phyloP scores from a whole-genome alignment of 2,329 filamentous ascomycete species.

The Colletotrichum sp. region DNA sequence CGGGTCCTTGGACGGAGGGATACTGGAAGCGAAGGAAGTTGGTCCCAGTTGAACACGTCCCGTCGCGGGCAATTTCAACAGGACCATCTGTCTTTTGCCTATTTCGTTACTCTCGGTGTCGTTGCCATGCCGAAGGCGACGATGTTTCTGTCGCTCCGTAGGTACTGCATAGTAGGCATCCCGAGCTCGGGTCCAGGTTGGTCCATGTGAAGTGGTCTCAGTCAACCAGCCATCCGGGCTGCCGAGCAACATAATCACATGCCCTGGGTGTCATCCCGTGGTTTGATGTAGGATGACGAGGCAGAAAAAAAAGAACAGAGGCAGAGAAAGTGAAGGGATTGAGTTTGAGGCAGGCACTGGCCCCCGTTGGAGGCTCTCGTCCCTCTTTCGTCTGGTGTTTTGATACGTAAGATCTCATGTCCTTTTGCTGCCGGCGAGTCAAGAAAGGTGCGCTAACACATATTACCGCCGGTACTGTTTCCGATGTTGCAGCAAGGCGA shows the following conservation, averaged over 20 bases:
- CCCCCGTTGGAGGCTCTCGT: not conserved
- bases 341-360: not conserved
- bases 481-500: not conserved
- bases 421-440: slow-evolving; percentile 6
- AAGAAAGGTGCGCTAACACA: not conserved
- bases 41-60: not conserved
- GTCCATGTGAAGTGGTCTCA: not conserved
- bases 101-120: not conserved
- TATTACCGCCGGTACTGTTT: slow-evolving; percentile 1
- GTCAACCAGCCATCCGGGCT: not conserved
- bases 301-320: not conserved
- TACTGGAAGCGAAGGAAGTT: not conserved
- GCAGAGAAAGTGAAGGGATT: not conserved
- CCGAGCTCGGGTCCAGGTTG: not conserved
- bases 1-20: not conserved
- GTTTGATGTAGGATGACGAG: not conserved
- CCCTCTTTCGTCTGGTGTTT: slow-evolving; percentile 12
- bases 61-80: not conserved
- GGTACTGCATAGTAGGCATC: not conserved
- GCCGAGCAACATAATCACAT: slow-evolving; percentile 1
- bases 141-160: not conserved
- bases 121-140: not conserved
- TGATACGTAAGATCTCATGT: slow-evolving; percentile 8
- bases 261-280: not conserved
- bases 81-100: not conserved